Evolutionary conservation across 768 basidiomycete species (phyloP).

Genomic region (Tylopilus intermedius): DNA sequence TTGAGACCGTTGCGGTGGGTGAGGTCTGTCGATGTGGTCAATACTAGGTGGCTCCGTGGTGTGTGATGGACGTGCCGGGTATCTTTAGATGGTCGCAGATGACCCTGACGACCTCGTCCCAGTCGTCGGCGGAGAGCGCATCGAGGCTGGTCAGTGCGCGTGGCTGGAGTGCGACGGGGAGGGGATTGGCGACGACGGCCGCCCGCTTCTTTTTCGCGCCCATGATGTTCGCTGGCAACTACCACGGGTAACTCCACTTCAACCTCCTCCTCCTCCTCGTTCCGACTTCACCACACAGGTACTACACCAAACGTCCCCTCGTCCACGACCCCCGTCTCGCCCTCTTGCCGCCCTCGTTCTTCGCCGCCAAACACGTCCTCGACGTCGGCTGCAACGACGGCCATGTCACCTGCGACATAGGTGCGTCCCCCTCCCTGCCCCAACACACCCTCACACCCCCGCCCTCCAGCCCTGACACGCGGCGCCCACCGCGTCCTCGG

Average conservation of each 20-base stretch:
- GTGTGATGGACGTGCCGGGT: conserved; percentile 39
- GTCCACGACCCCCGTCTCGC: conserved; percentile 60
- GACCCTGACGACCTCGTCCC: conserved; percentile 42
- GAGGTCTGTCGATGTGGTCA: conserved; percentile 40
- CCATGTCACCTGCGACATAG: conserved; percentile 82
- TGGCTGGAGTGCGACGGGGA: conserved; percentile 17
- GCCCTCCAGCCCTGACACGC: conserved; percentile 53
- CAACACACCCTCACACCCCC: not conserved
- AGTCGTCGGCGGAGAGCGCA: conserved; percentile 36
- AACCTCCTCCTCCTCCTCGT: no score
- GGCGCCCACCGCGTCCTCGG: conserved; percentile 67
- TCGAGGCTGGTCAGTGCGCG: conserved; percentile 14
- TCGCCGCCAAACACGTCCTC: conserved; percentile 56
- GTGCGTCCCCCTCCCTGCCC: conserved; percentile 20
- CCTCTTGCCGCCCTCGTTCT: conserved; percentile 50
- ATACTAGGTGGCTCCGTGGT: not conserved
- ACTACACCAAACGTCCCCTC: conserved; percentile 70
- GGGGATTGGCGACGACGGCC: not conserved
- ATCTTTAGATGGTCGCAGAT: conserved; percentile 49
- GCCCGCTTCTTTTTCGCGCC: conserved; percentile 18
- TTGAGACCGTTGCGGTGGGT: conserved; percentile 54
- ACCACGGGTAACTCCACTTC: conserved; percentile 47
- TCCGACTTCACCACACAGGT: conserved; percentile 35
- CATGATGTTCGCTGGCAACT: conserved; percentile 55
- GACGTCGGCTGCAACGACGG: conserved; percentile 90